Conservation (phyloP, 345 rosid species). For the Hibiscus syriacus region DNA sequence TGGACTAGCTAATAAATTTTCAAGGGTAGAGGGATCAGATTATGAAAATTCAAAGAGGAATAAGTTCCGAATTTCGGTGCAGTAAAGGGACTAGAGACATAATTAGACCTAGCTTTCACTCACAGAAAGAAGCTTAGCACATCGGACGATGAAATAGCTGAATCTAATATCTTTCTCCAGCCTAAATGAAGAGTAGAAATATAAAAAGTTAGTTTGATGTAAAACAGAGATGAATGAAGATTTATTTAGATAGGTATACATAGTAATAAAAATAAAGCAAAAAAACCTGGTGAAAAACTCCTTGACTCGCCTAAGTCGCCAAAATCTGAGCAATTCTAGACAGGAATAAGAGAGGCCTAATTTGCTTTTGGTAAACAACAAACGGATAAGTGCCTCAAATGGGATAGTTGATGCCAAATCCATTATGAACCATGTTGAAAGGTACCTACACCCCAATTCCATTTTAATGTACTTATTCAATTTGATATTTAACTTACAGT, state of each 20-base stretch:
- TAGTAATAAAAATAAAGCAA: neutral
- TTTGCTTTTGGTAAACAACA: conserved; percentile 49
- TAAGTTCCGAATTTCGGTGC: too few species aligned
- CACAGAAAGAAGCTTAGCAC: conserved; percentile 58
- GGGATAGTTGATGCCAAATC: conserved; percentile 94
- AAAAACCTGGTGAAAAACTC: conserved; percentile 72
- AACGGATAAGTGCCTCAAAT: conserved; percentile 49
- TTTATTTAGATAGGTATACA: too few species aligned
- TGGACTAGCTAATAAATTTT: too few species aligned
- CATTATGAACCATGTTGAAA: conserved; percentile 87
- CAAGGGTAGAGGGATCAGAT: neutral
- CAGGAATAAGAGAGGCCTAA: conserved; percentile 27
- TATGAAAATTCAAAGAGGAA: too few species aligned
- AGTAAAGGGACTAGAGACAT: too few species aligned
- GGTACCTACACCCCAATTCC: conserved; percentile 38
- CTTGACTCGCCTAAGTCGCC: conserved; percentile 80
- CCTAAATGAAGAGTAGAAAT: conserved; percentile 24
- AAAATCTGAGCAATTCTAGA: conserved; percentile 71
- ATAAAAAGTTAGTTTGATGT: neutral
- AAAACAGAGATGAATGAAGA: too few species aligned
- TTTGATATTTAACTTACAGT: too few species aligned
- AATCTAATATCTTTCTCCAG: conserved; percentile 90
- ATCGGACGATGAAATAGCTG: conserved; percentile 73
- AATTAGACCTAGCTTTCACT: conserved; percentile 15
- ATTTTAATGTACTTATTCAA: too few species aligned